Percentiles rank a stretch among this genome's conserved stretches.
Evolutionary conservation across 345 rosid species (phyloP).

Genomic region (Syzygium aromaticum): DNA sequence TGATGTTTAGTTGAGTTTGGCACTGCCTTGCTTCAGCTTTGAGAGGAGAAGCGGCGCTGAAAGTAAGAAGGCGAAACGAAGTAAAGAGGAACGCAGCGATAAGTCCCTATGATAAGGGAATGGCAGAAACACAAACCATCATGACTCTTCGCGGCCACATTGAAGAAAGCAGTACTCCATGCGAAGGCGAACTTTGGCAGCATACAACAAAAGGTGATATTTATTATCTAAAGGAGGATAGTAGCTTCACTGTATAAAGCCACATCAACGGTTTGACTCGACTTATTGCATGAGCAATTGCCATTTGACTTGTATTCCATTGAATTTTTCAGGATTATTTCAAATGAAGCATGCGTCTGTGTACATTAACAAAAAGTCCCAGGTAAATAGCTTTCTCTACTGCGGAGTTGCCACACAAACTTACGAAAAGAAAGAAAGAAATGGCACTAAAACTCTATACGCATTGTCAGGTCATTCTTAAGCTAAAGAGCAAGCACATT

Average conservation of each 20-base stretch:
- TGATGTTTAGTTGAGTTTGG: background rate
- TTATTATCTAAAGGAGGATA: background rate
- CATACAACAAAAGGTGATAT: slow-evolving; percentile 55
- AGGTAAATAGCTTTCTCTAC: slow-evolving; percentile 25
- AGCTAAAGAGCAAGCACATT: slow-evolving; percentile 79
- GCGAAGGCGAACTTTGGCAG: slow-evolving; percentile 68
- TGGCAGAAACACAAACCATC: slow-evolving; percentile 37
- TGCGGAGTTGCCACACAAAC: background rate
- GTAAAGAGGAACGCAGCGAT: slow-evolving; percentile 77
- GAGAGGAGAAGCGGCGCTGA: slow-evolving; percentile 87
- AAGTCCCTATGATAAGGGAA: slow-evolving; percentile 62
- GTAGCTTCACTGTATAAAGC: background rate
- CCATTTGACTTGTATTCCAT: background rate
- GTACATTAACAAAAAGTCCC: slow-evolving; percentile 70
- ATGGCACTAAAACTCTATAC: background rate
- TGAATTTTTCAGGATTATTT: slow-evolving; percentile 42
- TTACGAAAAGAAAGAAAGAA: background rate
- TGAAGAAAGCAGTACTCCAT: slow-evolving; percentile 34
- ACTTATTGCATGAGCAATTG: background rate
- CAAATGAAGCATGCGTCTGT: slow-evolving; percentile 53
- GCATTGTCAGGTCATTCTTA: slow-evolving; percentile 47
- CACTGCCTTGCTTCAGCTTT: slow-evolving; percentile 33
- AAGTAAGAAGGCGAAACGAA: slow-evolving; percentile 73
- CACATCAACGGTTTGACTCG: background rate
- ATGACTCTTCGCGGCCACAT: slow-evolving; percentile 21